Percentiles rank a stretch among this genome's conserved stretches.
phyloP scores from a whole-genome alignment of 345 rosid species.

The Durio zibethinus region DNA sequence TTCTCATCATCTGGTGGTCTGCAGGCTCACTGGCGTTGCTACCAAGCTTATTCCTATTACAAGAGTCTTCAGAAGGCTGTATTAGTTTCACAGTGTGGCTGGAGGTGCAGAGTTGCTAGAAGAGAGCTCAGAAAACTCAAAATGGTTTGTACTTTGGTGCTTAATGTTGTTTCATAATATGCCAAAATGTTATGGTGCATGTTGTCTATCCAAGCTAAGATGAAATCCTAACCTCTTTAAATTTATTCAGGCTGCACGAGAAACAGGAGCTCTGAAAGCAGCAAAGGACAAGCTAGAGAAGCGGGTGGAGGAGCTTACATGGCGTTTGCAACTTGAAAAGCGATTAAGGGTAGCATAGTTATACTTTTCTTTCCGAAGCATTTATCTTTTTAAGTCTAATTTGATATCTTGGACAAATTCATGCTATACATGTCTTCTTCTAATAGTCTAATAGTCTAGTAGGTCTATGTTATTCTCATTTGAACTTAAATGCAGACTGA shows the following conservation, averaged over 20 bases:
- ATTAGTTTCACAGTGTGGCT: slow-evolving; percentile 79
- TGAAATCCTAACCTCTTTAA: slow-evolving; percentile 11
- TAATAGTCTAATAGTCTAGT: slow-evolving; percentile 19
- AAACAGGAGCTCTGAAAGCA: slow-evolving; percentile 91
- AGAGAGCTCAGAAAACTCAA: slow-evolving; percentile 86
- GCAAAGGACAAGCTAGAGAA: slow-evolving; percentile 94
- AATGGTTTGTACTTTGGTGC: slow-evolving; percentile 55
- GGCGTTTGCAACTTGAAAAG: slow-evolving; percentile 94
- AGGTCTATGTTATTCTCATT: slow-evolving; percentile 15
- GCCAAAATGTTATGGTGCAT: not conserved
- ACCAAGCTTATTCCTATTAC: slow-evolving; percentile 59
- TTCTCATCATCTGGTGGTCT: slow-evolving; percentile 23
- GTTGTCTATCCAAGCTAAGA: slow-evolving; percentile 18
- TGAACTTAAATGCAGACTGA: slow-evolving; percentile 54
- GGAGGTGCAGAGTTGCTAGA: slow-evolving; percentile 93
- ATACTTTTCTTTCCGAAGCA: slow-evolving; percentile 8
- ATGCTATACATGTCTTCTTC: slow-evolving; percentile 13
- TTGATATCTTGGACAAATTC: not conserved
- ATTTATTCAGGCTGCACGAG: slow-evolving; percentile 76
- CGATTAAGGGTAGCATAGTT: slow-evolving; percentile 69
- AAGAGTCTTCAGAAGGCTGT: slow-evolving; percentile 81
- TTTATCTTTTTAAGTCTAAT: slow-evolving; percentile 8
- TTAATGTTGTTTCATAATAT: not conserved
- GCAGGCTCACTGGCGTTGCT: slow-evolving; percentile 73
- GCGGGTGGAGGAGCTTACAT: slow-evolving; percentile 97